Conservation (phyloP, 768 basidiomycete genomes). For the Auricularia sp. region DNA sequence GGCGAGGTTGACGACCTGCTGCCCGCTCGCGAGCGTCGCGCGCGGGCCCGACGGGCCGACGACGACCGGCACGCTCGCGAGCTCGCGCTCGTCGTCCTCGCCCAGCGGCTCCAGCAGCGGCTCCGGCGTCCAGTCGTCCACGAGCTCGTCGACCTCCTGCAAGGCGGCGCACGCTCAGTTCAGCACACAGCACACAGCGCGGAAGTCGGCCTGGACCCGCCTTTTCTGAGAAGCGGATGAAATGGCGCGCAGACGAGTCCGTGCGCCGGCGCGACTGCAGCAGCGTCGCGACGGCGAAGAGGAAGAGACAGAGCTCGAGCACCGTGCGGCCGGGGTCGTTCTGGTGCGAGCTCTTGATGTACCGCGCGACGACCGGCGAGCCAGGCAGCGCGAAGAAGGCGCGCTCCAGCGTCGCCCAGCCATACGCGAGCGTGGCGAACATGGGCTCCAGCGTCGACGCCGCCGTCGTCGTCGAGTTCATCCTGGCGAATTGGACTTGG, state of each 20-base stretch:
- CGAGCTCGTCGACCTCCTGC: conserved; percentile 93
- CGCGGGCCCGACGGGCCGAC: conserved; percentile 66
- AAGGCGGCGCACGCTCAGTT: background rate
- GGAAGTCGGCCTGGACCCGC: conserved; percentile 29
- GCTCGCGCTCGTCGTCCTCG: conserved; percentile 51
- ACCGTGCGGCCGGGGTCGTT: conserved; percentile 91
- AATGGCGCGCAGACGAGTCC: conserved; percentile 76
- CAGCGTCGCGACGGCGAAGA: conserved; percentile 86
- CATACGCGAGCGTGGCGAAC: conserved; percentile 55
- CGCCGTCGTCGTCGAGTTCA: background rate
- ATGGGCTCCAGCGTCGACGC: conserved; percentile 38
- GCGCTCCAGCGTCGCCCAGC: conserved; percentile 48
- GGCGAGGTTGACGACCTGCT: conserved; percentile 75
- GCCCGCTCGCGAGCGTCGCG: conserved; percentile 67
- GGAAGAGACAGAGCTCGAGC: conserved; percentile 77
- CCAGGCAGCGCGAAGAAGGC: conserved; percentile 71
- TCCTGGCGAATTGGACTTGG: background rate
- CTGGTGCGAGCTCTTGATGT: conserved; percentile 89
- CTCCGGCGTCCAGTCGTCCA: conserved; percentile 90
- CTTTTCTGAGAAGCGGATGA: conserved; percentile 86
- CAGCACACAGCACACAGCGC: background rate
- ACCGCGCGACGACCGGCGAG: conserved; percentile 76
- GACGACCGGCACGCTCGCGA: conserved; percentile 69
- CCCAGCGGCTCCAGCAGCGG: conserved; percentile 60
- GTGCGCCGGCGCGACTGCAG: conserved; percentile 81